These are phyloP conservation scores for Podaxis sp. DNA, from an alignment of 768 basidiomycete species.

Conservation along the genomic window DNA sequence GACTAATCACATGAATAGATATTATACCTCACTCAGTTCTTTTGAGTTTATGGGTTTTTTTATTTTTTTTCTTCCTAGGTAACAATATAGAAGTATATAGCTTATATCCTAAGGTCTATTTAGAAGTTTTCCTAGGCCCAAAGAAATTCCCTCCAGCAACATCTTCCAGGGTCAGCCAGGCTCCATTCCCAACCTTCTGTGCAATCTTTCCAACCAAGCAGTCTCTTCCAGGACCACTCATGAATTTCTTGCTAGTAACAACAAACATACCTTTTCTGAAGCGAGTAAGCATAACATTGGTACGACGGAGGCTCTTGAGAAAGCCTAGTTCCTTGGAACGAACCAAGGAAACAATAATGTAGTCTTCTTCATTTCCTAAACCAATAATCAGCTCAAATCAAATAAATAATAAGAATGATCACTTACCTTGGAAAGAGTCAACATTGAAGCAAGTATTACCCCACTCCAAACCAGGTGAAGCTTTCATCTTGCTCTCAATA, in stretches of 20 bases:
- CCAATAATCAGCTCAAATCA: slow-evolving; percentile 4
- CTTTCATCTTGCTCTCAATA: slow-evolving; percentile 55
- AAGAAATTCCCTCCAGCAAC: slow-evolving; percentile 29
- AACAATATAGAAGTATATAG: not conserved
- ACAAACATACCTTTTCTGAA: slow-evolving; percentile 80
- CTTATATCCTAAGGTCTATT: not conserved
- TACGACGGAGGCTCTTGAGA: slow-evolving; percentile 55
- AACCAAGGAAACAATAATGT: slow-evolving; percentile 69
- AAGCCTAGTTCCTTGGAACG: slow-evolving; percentile 65
- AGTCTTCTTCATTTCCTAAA: slow-evolving; percentile 79
- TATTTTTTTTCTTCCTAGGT: not conserved
- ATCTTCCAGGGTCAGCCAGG: slow-evolving; percentile 35
- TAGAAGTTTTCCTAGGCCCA: not conserved
- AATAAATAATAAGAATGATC: slow-evolving; percentile 8
- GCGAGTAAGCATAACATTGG: slow-evolving; percentile 86
- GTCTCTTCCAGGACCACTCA: slow-evolving; percentile 45
- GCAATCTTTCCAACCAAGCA: slow-evolving; percentile 42
- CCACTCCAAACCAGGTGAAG: slow-evolving; percentile 46
- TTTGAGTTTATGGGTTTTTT: slow-evolving; percentile 2
- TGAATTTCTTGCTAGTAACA: slow-evolving; percentile 56
- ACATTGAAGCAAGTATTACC: slow-evolving; percentile 77
- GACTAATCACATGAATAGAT: not conserved
- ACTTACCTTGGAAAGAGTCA: slow-evolving; percentile 77
- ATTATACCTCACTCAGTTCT: not conserved
- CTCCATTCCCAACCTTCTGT: slow-evolving; percentile 29